Conservation (phyloP, 257 asterid species). For the Solanum lignicaule region DNA sequence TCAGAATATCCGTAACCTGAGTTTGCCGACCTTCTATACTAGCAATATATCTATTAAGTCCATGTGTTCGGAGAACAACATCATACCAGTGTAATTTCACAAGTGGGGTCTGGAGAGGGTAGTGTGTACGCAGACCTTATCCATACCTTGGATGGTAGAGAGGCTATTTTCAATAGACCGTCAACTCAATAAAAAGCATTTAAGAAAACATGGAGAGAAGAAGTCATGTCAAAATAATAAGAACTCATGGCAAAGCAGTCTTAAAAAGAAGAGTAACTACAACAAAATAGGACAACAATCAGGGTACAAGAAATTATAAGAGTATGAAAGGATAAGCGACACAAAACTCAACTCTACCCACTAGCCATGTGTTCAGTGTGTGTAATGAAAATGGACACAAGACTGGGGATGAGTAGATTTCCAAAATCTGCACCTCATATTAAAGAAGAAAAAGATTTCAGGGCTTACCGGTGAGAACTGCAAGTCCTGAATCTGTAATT, state of each 20-base stretch:
- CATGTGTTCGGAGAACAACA: background rate
- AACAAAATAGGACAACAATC: background rate
- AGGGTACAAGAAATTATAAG: background rate
- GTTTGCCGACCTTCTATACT: background rate
- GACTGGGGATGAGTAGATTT: background rate
- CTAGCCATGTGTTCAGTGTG: background rate
- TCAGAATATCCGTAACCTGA: background rate
- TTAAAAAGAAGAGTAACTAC: background rate
- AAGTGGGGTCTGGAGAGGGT: background rate
- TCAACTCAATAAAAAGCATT: background rate
- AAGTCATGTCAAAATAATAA: background rate
- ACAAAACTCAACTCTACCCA: background rate
- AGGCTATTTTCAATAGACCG: background rate
- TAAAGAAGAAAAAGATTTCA: background rate
- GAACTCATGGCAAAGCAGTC: background rate
- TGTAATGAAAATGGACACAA: background rate
- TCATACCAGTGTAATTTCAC: background rate
- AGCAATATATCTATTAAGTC: background rate
- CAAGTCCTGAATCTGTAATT: conserved; percentile 22
- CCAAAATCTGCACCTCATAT: background rate
- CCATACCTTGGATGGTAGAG: background rate
- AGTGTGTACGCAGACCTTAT: background rate
- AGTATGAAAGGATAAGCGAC: background rate
- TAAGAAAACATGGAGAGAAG: background rate
- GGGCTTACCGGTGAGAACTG: conserved; percentile 13